Evolutionary conservation across 2,329 filamentous ascomycete genomes (phyloP), one percentile per base, ranked within the genome.

Genomic region (Alternaria brassicicola): DNA sequence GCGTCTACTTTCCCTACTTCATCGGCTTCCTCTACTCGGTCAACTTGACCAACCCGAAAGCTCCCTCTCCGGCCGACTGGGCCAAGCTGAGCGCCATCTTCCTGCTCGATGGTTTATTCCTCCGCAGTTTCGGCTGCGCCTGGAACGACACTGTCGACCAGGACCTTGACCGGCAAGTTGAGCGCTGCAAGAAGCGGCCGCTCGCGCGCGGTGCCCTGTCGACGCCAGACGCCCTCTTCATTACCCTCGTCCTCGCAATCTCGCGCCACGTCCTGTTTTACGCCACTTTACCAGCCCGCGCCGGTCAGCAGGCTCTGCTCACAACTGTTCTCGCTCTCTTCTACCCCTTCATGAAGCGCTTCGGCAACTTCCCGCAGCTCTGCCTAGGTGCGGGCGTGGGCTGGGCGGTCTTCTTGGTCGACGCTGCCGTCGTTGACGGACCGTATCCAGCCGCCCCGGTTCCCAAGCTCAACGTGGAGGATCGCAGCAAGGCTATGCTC

Each of bases 121-220:
- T 53, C 4, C 55, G 54, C 48, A 48, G 46, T 28, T 52, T 57
- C 6, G 63, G 52, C 25, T 86, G 84, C 66, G 79, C 83, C 0
- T 85, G 85, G 75, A 86, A 87, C 66, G 84, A 86, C 64, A 78
- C 81, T 31, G 79, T 83, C 71, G 85, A 87, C 63, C 79, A 81
- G 46, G 81, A 84, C 42, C 75, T 85, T 50, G 85, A 87, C 64
- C 80, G 82, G 3, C 76, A 81, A 59, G 83, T 69, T 19, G 54
- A 45, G 17, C 63, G 63, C 30, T 60, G 54, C 52, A 52, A 52
- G 21, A 51, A 46, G 33, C 47, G 52, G 19, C 61, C 59, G 19
- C 46, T 68, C 62, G 82, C 83, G 12, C 73, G 83, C 52, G 79
- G 80, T n/a, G 83, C 83, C 26, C 74, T 85, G 79, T 78, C 57